These are phyloP conservation scores for Lizanozyma gosingica DNA, from an alignment of 1,139 yeast genomes.

Conservation along the genomic window DNA sequence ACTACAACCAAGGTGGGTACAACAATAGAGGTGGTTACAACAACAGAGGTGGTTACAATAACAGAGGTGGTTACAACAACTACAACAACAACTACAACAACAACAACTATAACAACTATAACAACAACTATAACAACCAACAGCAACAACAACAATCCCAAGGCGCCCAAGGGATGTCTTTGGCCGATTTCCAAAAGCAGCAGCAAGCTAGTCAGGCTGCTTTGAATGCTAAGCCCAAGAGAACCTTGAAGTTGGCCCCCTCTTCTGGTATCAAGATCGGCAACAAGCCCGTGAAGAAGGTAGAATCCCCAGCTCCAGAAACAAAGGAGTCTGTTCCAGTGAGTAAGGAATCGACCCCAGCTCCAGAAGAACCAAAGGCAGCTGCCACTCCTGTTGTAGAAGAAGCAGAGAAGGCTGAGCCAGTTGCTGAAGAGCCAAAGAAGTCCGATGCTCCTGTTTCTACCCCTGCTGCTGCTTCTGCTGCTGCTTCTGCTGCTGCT, in stretches of 20 bases:
- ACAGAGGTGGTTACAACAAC: slow-evolving; percentile 14
- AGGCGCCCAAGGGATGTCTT: slow-evolving; percentile 61
- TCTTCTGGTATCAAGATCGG: slow-evolving; percentile 64
- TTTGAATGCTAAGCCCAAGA: slow-evolving; percentile 29
- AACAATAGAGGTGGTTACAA: slow-evolving; percentile 8
- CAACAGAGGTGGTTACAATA: slow-evolving; percentile 9
- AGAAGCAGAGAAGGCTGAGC: slow-evolving; percentile 12
- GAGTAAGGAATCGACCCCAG: slow-evolving; percentile 5
- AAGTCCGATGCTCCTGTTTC: slow-evolving; percentile 11
- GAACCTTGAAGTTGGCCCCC: slow-evolving; percentile 55
- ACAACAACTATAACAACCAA: slow-evolving; percentile 10
- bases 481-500: slow-evolving; percentile 13
- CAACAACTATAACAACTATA: slow-evolving; percentile 4
- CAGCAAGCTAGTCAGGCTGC: slow-evolving; percentile 35
- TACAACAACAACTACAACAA: slow-evolving; percentile 7
- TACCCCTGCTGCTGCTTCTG: slow-evolving; percentile 8
- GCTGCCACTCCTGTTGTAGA: slow-evolving; percentile 16
- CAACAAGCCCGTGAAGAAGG: slow-evolving; percentile 40
- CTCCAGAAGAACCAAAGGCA: slow-evolving; percentile 12
- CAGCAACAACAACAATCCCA: slow-evolving; percentile 15
- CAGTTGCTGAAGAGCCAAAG: slow-evolving; percentile 12
- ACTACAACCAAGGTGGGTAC: slow-evolving; percentile 6
- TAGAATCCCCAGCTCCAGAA: slow-evolving; percentile 16
- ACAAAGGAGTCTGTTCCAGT: slow-evolving; percentile 12
- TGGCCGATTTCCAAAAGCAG: slow-evolving; percentile 81